Evolutionary conservation across 1,284 basidiomycete genomes (phyloP), one percentile per base, ranked within the genome.

Genomic region (Coniferiporia sulphurascens): DNA sequence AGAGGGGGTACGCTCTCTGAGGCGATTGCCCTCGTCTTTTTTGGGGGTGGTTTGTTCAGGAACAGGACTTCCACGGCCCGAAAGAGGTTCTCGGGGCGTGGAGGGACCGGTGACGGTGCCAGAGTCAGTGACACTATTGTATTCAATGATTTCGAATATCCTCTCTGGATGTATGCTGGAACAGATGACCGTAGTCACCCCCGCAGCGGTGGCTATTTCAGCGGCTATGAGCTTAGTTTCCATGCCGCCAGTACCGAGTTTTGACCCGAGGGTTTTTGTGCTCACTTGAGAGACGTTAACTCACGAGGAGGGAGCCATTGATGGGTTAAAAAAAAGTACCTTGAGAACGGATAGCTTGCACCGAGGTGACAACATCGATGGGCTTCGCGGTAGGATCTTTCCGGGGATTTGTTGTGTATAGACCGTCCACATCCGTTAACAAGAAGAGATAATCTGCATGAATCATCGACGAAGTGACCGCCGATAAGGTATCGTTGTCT

Each of bases 161-260:
- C 85, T 86, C 49, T 83, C 77, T 0, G 95, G 93, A 48, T 84
- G 81, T 65, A 85, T 90, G 71, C 91, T 93, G 36, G 91, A 89
- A 52, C 87, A 85, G 66, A 99, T 92, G 48, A 98, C 82, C 0
- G 96, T 98, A 0, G 93, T 88, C n/a, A 97, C 94, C 4, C 97
- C 96, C 0, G 95, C 96, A 0, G 88, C 95, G 0, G 92, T 97
- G 0, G 96, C 95, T 13, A 99, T 91, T 70, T 99, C 97, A 0
- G 97, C 96, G 1, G 96, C 96, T 63, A 99, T 97, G 62, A 99
- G 84, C 71, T 99, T 99, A 5, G 97, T 99, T 75, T 97, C 94
- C 97, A 99, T 99, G 4, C 97, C 97, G 1, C 96, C 97, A 1
- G 97, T 99, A 0, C 96, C 97, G 10, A 99, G 82, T 63, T 84